Conservation (phyloP, 352 stramenopile species). For the Phytopythium chamaehyphon region DNA sequence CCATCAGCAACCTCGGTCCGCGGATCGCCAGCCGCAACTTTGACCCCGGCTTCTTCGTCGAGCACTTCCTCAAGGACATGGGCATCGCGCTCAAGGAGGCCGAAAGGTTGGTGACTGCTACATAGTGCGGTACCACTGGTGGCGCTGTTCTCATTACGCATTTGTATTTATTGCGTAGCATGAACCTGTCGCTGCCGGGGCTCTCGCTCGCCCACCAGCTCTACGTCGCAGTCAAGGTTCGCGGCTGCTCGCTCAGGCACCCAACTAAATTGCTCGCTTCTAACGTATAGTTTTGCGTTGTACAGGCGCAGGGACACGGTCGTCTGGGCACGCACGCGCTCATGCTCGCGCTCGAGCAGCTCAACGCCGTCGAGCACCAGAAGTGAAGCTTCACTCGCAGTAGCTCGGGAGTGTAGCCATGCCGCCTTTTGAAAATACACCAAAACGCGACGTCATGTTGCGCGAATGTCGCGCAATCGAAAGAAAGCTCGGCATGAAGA, state of each 20-base stretch:
- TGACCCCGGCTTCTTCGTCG: constrained; percentile 87
- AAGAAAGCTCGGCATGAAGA: constrained; percentile 18
- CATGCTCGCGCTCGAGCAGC: constrained; percentile 82
- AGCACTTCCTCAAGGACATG: constrained; percentile 91
- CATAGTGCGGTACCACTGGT: no score
- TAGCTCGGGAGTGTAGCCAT: neutral
- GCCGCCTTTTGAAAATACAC: constrained; percentile 12
- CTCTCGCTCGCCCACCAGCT: constrained; percentile 86
- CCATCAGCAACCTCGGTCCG: constrained; percentile 88
- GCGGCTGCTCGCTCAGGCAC: neutral
- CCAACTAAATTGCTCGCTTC: neutral
- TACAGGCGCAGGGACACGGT: constrained; percentile 74
- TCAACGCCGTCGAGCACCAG: constrained; percentile 52
- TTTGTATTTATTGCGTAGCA: no score
- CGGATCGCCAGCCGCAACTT: constrained; percentile 88
- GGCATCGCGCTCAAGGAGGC: constrained; percentile 88
- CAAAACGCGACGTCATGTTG: constrained; percentile 8
- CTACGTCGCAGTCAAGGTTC: constrained; percentile 78
- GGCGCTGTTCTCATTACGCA: neutral
- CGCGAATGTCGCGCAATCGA: neutral
- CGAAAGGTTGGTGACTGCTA: constrained; percentile 31
- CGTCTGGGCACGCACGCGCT: constrained; percentile 83
- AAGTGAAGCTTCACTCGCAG: constrained; percentile 4
- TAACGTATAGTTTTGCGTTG: neutral
- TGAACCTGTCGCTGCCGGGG: constrained; percentile 85